phyloP scores from a whole-genome alignment of 495 filamentous ascomycete species.

The Cudoniella acicularis region DNA sequence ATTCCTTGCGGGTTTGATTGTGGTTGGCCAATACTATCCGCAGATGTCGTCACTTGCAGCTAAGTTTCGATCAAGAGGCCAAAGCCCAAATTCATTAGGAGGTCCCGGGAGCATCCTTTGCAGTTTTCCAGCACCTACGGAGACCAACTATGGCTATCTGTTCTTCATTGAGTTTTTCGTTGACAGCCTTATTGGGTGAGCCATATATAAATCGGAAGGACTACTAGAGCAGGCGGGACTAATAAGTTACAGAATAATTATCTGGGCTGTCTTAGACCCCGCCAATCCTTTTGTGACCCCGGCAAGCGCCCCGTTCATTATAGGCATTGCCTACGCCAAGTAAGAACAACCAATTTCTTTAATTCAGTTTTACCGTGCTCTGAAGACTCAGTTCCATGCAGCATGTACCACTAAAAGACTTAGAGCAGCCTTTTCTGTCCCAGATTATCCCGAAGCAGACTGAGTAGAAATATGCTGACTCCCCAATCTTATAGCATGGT shows the following conservation, averaged over 20 bases:
- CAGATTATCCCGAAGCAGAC: too few species aligned
- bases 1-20: conserved; percentile 45
- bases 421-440: too few species aligned
- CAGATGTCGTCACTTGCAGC: conserved; percentile 39
- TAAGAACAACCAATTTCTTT: conserved; percentile 29
- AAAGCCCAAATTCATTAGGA: conserved; percentile 37
- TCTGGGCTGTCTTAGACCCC: conserved; percentile 51
- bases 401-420: too few species aligned
- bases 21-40: conserved; percentile 48
- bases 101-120: conserved; percentile 45
- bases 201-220: too few species aligned
- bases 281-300: conserved; percentile 51
- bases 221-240: neutral
- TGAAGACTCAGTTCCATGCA: too few species aligned
- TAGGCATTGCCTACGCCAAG: conserved; percentile 46
- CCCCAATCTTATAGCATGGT: too few species aligned
- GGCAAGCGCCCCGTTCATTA: conserved; percentile 40
- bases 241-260: conserved; percentile 38
- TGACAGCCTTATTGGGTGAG: conserved; percentile 43
- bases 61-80: conserved; percentile 25
- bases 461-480: too few species aligned
- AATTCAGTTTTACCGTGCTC: too few species aligned
- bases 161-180: conserved; percentile 54
- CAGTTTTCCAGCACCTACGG: conserved; percentile 37
- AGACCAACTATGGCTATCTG: conserved; percentile 45